Percentiles rank a stretch among this genome's conserved stretches.
These are phyloP conservation scores for Puccinellia tenuiflora DNA, from an alignment of 176 grass and related monocot genomes.

Conservation along the genomic window DNA sequence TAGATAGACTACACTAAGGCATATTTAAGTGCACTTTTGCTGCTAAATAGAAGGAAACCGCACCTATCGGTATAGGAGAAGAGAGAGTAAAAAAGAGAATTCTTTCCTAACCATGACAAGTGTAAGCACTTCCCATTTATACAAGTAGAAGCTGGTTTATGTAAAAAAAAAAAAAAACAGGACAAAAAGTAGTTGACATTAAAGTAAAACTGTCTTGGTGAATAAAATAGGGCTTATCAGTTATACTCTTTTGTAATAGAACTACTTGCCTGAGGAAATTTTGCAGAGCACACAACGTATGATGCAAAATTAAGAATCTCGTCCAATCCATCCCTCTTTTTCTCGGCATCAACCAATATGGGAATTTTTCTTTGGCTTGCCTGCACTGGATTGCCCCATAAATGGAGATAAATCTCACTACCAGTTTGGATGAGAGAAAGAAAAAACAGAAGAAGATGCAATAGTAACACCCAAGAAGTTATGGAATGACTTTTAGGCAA, in stretches of 20 bases:
- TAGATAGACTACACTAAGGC: not conserved
- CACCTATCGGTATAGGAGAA: not conserved
- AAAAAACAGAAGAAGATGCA: not conserved
- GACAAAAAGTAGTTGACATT: not conserved
- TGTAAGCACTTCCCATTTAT: not conserved
- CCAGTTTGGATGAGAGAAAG: not conserved
- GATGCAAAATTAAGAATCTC: conserved; percentile 79
- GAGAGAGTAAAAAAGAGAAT: not conserved
- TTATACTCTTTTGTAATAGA: not conserved
- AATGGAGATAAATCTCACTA: conserved; percentile 38
- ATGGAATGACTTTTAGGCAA: not conserved
- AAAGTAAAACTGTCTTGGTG: not conserved
- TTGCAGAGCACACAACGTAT: conserved; percentile 88
- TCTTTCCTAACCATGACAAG: not conserved
- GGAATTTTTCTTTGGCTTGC: conserved; percentile 85
- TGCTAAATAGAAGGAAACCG: not conserved
- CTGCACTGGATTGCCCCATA: conserved; percentile 74
- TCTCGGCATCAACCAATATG: conserved; percentile 83
- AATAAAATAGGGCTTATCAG: not conserved
- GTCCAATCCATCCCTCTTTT: conserved; percentile 82
- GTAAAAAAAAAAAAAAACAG: no score
- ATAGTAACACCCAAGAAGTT: not conserved
- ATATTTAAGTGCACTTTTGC: not conserved
- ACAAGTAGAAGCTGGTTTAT: not conserved
- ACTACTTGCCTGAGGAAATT: conserved; percentile 61